phyloP scores from a whole-genome alignment of 495 filamentous ascomycete genomes.

The Xylaria scruposa region DNA sequence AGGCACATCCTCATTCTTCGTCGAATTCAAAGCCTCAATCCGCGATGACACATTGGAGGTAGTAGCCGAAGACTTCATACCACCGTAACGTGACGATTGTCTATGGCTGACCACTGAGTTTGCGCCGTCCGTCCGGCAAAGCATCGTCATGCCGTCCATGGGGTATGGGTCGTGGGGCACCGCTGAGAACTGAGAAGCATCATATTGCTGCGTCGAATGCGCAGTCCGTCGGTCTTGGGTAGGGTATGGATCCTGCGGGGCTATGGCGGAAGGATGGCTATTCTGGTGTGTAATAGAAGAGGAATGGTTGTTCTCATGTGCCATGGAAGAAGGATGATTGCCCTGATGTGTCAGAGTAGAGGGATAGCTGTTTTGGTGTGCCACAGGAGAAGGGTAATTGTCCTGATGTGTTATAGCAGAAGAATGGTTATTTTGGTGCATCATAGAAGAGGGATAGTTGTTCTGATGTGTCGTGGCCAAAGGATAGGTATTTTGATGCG shows the following conservation, averaged over 20 bases:
- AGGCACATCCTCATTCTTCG: neutral
- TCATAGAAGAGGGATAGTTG: neutral
- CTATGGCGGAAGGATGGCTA: constrained; percentile 6
- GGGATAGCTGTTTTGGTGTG: constrained; percentile 2
- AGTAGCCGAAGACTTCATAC: neutral
- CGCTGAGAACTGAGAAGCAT: constrained; percentile 65
- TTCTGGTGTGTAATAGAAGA: neutral
- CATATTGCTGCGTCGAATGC: constrained; percentile 52
- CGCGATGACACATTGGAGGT: constrained; percentile 3
- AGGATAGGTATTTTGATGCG: neutral
- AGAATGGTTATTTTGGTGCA: neutral
- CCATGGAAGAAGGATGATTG: neutral
- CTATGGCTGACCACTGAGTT: constrained; percentile 59
- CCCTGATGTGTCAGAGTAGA: neutral
- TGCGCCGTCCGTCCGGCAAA: constrained; percentile 74
- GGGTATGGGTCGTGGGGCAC: constrained; percentile 95
- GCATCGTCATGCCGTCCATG: constrained; percentile 98
- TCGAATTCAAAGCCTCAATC: neutral
- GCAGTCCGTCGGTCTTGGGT: constrained; percentile 40
- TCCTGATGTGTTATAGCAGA: neutral
- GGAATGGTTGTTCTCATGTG: neutral
- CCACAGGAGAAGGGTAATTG: neutral
- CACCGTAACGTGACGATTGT: constrained; percentile 6
- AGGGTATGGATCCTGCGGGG: constrained; percentile 33
- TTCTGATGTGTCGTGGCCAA: neutral